Evolutionary conservation across 2,329 filamentous ascomycete species (phyloP).

Genomic region (Teratosphaeria pseudoeucalypti): DNA sequence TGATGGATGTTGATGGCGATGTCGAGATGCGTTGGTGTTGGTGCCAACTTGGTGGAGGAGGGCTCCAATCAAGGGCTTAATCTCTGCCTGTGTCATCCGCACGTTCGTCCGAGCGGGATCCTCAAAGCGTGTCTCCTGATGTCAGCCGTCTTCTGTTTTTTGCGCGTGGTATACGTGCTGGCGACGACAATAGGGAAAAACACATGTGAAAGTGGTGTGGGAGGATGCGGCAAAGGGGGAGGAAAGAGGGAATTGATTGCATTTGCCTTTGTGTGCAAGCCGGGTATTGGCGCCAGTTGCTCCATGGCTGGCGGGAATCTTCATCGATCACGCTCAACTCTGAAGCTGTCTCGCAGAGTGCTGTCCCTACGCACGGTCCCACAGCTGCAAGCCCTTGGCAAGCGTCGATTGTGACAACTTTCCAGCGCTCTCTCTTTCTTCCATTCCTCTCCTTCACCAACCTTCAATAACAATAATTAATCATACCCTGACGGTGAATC

Average conservation of each 20-base stretch:
- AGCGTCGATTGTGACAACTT: not conserved
- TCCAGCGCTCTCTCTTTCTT: not conserved
- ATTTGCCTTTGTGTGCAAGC: not conserved
- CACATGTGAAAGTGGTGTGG: not conserved
- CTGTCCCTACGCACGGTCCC: too few relatives aligned
- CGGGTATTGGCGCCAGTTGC: not conserved
- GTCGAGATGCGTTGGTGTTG: not conserved
- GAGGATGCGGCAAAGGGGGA: not conserved
- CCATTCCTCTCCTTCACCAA: not conserved
- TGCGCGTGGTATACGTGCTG: not conserved
- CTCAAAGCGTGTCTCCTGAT: not conserved
- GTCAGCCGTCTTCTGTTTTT: not conserved
- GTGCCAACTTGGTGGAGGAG: not conserved
- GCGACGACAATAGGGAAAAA: not conserved
- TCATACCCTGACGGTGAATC: not conserved
- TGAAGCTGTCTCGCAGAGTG: not conserved
- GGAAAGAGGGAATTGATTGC: not conserved
- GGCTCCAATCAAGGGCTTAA: not conserved
- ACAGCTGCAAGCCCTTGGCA: not conserved
- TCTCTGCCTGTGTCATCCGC: not conserved
- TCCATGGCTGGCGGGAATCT: not conserved
- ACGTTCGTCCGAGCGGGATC: not conserved
- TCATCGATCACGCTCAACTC: not conserved
- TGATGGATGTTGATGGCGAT: constrained; percentile 1
- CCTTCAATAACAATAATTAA: not conserved